Evolutionary conservation across 1,139 yeast species (phyloP).

Genomic region (Candida pseudoviswanathii): DNA sequence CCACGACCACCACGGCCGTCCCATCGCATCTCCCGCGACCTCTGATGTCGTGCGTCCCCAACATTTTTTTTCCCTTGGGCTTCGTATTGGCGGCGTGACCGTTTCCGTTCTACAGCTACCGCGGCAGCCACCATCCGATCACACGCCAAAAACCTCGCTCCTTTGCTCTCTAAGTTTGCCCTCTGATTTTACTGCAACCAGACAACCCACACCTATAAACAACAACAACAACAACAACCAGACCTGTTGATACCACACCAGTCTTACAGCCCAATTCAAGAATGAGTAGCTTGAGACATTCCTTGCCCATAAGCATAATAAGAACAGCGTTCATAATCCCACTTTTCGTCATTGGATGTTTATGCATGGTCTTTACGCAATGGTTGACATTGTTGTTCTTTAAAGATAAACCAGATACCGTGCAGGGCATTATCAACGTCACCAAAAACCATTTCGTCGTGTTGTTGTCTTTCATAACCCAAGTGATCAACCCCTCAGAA

Average conservation of each 20-base stretch:
- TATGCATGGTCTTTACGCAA: constrained; percentile 48
- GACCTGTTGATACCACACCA: background rate
- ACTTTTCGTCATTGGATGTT: constrained; percentile 47
- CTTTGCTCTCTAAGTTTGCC: too few species aligned
- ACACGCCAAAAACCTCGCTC: too few species aligned
- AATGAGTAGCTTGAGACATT: constrained; percentile 18
- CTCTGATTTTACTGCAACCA: too few species aligned
- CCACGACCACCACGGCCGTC: too few species aligned
- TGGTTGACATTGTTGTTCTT: constrained; percentile 33
- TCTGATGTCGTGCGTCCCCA: too few species aligned
- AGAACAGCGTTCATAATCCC: constrained; percentile 35
- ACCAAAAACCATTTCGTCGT: constrained; percentile 56
- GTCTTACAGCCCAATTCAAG: background rate
- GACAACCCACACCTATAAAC: too few species aligned
- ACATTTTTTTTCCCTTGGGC: too few species aligned
- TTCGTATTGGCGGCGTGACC: too few species aligned
- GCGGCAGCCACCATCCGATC: too few species aligned
- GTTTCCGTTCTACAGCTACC: too few species aligned
- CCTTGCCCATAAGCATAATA: constrained; percentile 22
- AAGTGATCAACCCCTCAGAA: constrained; percentile 43
- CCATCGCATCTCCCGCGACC: too few species aligned
- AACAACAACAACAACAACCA: background rate
- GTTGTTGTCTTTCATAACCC: constrained; percentile 46
- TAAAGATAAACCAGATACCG: constrained; percentile 23
- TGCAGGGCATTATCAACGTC: constrained; percentile 40